Evolutionary conservation across 2,329 filamentous ascomycete genomes (phyloP), one percentile per base, ranked within the genome.

Genomic region (Penicillium sp.): DNA sequence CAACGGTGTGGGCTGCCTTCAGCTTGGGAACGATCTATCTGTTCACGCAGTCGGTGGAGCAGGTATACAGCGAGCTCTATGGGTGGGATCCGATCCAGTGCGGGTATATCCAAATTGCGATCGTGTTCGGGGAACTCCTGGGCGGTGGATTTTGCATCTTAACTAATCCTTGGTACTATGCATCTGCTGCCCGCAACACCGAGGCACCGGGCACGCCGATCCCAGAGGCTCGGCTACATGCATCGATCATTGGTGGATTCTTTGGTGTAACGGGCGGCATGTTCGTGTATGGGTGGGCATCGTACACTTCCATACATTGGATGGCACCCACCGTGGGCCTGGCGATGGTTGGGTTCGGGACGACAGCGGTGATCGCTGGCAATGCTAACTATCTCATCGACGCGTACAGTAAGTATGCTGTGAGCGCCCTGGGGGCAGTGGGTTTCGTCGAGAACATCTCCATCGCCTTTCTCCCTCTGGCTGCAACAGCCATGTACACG

Each of bases 351-450:
- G 72, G 72, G 0, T 52, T 72, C n/a, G 69, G 64, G 9, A 72
- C 74, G 1, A 68, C 67, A 12, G 63, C 64, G 6, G 75, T 74
- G 19, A 69, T 71, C 51, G 66, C 77, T 53, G 72, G 72, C 15
- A 73, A 72, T 3, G 66, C 74, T 2, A 77, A 77, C 61, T 75
- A 75, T 40, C 61, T 73, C 19, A 70, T 68, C 2, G 73, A 77
- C 53, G 69, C 74, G 0, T 77, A 76, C 46, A 69, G 72, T 24
- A 65, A 70, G 29, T 75, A 73, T 47, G 73, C 74, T 3, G 73
- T 72, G 0, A 73, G 69, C 3, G 71, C 74, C 1, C 60, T 74
- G 0, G 69, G 70, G 0, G 74, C 72, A 0, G 73, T 72, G 3
- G 71, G 70, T 0, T 62, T 76, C 2, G 63, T 72, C 1, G 61